phyloP scores from a whole-genome alignment of 352 stramenopile genomes.

The Pilasporangium apinafurcum region DNA sequence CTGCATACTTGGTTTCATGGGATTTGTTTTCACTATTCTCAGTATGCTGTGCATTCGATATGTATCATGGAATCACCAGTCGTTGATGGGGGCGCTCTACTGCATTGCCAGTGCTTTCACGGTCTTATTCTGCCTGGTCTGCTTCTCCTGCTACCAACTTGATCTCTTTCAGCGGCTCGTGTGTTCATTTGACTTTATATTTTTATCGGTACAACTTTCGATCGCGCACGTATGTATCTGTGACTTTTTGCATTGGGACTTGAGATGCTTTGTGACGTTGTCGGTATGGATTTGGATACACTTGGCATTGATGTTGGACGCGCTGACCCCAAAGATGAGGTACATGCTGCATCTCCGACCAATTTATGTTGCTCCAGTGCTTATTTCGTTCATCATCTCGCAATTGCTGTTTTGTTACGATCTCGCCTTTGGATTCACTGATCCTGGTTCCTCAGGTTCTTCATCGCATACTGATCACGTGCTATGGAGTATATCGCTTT shows the following conservation, averaged over 20 bases:
- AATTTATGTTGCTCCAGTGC: background rate
- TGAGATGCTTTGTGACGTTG: background rate
- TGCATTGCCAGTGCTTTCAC: background rate
- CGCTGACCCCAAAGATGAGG: conserved; percentile 11
- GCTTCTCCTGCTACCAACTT: background rate
- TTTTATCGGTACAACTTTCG: conserved; percentile 20
- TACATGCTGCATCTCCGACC: conserved; percentile 5
- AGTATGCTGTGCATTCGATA: background rate
- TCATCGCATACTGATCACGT: background rate
- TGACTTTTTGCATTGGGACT: conserved; percentile 17
- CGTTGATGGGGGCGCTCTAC: too few relatives aligned
- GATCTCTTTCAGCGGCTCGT: conserved; percentile 1
- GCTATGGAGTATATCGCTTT: background rate
- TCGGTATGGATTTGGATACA: conserved; percentile 18
- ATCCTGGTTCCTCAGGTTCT: background rate
- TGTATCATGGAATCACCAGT: too few relatives aligned
- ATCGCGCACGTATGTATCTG: conserved; percentile 9
- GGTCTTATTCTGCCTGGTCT: background rate
- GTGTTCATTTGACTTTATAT: conserved; percentile 24
- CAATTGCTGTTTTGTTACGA: too few relatives aligned
- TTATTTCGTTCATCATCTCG: background rate
- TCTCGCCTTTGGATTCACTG: too few relatives aligned
- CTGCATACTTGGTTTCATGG: background rate
- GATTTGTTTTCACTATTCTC: background rate
- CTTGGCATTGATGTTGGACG: conserved; percentile 14